Evolutionary conservation across 2,329 filamentous ascomycete genomes (phyloP), one percentile per base, ranked within the genome.

Genomic region (Curvularia spicifera): DNA sequence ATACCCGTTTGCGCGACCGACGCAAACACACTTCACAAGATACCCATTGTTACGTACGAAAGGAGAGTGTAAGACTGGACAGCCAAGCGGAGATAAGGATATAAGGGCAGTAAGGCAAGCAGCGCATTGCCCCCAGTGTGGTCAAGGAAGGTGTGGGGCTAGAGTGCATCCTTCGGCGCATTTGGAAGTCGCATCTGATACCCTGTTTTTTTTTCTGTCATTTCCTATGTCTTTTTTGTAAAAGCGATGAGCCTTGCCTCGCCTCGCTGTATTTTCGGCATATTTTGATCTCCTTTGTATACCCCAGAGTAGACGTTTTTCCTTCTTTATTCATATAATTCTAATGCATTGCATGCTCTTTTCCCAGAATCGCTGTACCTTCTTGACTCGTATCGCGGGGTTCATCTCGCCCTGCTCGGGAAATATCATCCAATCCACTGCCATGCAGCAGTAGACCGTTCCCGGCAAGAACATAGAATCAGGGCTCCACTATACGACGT

Each of bases 401-500:
- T 47, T 46, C 12, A 10, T 15, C 9, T 50, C 18, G 10, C 5
- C 26, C 22, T 49, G 33, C 31, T 55, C 58, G 60, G 60, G 42
- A 67, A 59, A 51, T 54, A 42, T 64, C 54, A 55, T 59, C 60
- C 49, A 29, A 20, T 39, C 51, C 47, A 48, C 53, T 49, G 18
- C 52, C 33, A 35, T 33, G 49, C 40, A 39, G 52, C 60, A 52
- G 60, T 50, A 55, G 58, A 57, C 33, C 35, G 51, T 67, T 62
- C 44, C 60, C 58, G 56, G 49, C 24, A 37, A 51, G 37, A 52
- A 20, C 24, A 45, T 48, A 56, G 52, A 52, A 44, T 20, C 18
- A 55, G 52, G 48, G 43, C 37, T 42, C 51, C 40, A 45, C 53
- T 45, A 18, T 42, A 31, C 29, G n/a, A 51, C 28, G 43, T 45